Percentiles rank a stretch among this genome's conserved stretches.
phyloP scores from a whole-genome alignment of 139 green algal species.

The Bryopsis sp. region DNA sequence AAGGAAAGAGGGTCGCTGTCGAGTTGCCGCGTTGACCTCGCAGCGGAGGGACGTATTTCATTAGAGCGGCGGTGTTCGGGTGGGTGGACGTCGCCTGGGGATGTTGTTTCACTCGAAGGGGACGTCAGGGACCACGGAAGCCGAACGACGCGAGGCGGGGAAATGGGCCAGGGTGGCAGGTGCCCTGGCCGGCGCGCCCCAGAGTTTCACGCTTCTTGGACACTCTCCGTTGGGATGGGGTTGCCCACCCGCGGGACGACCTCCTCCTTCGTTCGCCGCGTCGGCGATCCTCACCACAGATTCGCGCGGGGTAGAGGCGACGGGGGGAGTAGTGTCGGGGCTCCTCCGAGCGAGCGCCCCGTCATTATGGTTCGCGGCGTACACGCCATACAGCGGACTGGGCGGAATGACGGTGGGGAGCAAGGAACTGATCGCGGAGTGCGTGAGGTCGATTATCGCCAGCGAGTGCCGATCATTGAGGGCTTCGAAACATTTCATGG shows the following conservation, averaged over 20 bases:
- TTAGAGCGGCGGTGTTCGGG: no score
- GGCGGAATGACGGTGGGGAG: background rate
- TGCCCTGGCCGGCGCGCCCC: background rate
- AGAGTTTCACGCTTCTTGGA: background rate
- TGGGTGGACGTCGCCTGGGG: no score
- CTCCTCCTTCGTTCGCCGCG: background rate
- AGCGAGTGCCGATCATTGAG: background rate
- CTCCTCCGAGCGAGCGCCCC: background rate
- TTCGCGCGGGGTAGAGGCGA: background rate
- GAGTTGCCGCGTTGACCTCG: no score
- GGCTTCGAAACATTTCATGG: background rate
- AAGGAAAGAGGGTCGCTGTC: no score
- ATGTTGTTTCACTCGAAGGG: no score
- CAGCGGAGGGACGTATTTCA: no score
- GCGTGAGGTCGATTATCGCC: background rate
- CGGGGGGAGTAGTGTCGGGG: background rate
- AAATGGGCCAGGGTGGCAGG: constrained; percentile 9
- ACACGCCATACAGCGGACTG: background rate
- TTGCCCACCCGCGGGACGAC: background rate
- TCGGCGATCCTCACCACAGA: background rate
- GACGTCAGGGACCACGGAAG: no score
- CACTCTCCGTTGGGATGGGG: constrained; percentile 5
- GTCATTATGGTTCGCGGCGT: constrained; percentile 8
- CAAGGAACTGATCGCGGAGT: background rate
- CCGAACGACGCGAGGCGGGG: no score